These are phyloP conservation scores for Verticillium albo-atrum DNA, from an alignment of 2,329 filamentous ascomycete genomes.

Conservation along the genomic window DNA sequence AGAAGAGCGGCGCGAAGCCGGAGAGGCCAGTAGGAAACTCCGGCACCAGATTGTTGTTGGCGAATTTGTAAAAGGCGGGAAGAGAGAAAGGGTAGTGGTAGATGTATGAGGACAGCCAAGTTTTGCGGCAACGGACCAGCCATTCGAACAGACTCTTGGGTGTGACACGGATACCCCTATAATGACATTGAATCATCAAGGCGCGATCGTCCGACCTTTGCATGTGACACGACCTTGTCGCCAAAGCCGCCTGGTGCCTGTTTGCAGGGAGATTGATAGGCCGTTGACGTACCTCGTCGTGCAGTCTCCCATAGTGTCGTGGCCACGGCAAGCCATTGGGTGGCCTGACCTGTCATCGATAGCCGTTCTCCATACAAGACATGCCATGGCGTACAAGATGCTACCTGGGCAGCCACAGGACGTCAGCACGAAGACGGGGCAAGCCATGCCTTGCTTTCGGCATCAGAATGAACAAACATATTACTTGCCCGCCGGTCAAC, in stretches of 20 bases:
- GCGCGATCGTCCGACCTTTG: neutral
- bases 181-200: neutral
- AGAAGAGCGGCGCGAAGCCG: conserved; percentile 37
- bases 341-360: neutral
- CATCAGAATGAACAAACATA: no score
- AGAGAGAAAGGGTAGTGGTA: neutral
- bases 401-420: neutral
- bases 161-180: neutral
- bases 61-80: conserved; percentile 38
- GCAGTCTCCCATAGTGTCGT: neutral
- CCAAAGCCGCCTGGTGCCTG: neutral
- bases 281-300: neutral
- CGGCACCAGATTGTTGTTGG: conserved; percentile 57
- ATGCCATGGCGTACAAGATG: neutral
- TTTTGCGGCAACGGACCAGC: neutral
- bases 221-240: neutral
- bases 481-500: no score
- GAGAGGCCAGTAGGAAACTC: conserved; percentile 51
- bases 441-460: neutral
- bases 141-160: neutral
- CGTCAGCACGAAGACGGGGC: no score
- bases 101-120: neutral
- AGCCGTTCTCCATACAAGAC: neutral
- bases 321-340: neutral
- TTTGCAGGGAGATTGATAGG: neutral